Evolutionary conservation across 441 rosid species (phyloP).

Genomic region (Daphne laureola): DNA sequence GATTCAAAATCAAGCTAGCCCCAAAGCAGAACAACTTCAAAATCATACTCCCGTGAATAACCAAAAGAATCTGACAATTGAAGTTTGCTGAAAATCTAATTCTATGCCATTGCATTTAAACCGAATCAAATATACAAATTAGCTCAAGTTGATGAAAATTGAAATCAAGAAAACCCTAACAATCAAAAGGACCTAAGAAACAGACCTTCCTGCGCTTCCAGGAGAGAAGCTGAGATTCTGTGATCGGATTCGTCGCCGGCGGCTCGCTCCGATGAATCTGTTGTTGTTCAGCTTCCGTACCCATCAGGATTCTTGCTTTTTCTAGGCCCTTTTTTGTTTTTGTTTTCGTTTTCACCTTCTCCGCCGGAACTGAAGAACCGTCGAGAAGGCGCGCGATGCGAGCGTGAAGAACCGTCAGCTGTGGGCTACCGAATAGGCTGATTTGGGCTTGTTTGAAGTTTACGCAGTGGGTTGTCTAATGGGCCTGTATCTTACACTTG

Average conservation of each 20-base stretch:
- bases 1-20: too few relatives aligned
- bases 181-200: neutral
- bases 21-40: too few relatives aligned
- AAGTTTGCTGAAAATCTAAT: too few relatives aligned
- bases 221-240: slow-evolving; percentile 37
- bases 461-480: neutral
- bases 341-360: neutral
- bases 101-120: too few relatives aligned
- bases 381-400: neutral
- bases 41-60: too few relatives aligned
- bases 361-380: neutral
- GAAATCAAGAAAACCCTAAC: too few relatives aligned
- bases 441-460: too few relatives aligned
- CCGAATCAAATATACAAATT: too few relatives aligned
- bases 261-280: slow-evolving; percentile 8
- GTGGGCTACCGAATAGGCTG: neutral
- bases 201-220: slow-evolving; percentile 51
- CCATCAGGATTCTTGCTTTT: slow-evolving; percentile 19
- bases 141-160: too few relatives aligned
- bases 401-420: neutral
- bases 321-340: neutral
- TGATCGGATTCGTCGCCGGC: slow-evolving; percentile 20
- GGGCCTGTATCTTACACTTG: too few relatives aligned
- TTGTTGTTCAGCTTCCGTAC: slow-evolving; percentile 23
- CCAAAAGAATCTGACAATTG: too few relatives aligned